Percentiles rank a stretch among this genome's conserved stretches.
phyloP scores from a whole-genome alignment of 371 early-diverging fungal species.

The Mycotypha africana region DNA sequence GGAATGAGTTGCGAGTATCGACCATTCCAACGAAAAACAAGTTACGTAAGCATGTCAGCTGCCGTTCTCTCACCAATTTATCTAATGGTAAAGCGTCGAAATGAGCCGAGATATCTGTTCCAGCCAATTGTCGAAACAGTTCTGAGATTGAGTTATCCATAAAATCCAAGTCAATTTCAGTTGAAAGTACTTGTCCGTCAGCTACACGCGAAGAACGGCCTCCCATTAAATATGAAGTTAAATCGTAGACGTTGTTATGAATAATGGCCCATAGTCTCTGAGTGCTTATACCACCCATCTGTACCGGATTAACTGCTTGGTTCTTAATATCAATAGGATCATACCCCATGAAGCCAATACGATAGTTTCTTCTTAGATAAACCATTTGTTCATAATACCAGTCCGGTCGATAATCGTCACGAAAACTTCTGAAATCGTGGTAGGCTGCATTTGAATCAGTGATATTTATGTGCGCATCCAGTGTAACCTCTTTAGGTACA shows the following conservation, averaged over 20 bases:
- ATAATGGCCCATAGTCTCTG: conserved; percentile 42
- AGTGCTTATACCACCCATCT: conserved; percentile 20
- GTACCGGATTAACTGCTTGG: conserved; percentile 28
- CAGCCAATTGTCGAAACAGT: conserved; percentile 58
- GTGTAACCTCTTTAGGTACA: conserved; percentile 28
- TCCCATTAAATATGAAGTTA: conserved; percentile 49
- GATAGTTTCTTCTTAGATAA: conserved; percentile 44
- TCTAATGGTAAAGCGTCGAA: conserved; percentile 49
- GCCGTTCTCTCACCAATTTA: conserved; percentile 28
- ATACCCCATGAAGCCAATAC: conserved; percentile 43
- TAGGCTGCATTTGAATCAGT: conserved; percentile 36
- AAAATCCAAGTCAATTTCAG: conserved; percentile 33
- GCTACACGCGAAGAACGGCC: conserved; percentile 13
- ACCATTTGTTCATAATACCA: conserved; percentile 55
- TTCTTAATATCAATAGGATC: conserved; percentile 34
- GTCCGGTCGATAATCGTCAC: conserved; percentile 38
- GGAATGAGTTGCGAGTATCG: conserved; percentile 77
- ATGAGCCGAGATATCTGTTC: conserved; percentile 62
- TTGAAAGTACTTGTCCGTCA: conserved; percentile 10
- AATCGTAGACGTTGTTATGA: conserved; percentile 53
- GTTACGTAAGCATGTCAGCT: conserved; percentile 69
- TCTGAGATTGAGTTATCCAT: conserved; percentile 58
- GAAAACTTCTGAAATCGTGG: conserved; percentile 39
- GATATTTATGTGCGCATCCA: conserved; percentile 37
- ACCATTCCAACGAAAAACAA: conserved; percentile 85